Conservation (phyloP, 148 eudicot genomes). For the Rhododendron williamsianum region DNA sequence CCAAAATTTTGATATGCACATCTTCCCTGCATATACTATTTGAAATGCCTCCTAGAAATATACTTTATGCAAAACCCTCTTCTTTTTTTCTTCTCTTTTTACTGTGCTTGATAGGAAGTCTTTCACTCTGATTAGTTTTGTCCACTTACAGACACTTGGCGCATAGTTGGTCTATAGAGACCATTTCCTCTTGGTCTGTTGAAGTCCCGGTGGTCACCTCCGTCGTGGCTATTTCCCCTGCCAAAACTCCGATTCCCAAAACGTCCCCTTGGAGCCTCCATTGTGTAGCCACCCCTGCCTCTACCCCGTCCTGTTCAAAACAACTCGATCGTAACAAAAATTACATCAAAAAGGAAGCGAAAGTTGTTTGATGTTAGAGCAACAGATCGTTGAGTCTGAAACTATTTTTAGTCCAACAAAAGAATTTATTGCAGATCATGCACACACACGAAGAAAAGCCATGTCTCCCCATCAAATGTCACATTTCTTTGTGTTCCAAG, state of each 20-base stretch:
- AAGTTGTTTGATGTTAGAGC: background rate
- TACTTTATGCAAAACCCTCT: constrained; percentile 1
- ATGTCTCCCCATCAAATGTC: background rate
- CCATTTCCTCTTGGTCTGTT: constrained; percentile 68
- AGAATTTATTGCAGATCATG: background rate
- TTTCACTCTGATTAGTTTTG: constrained; percentile 29
- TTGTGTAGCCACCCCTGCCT: constrained; percentile 54
- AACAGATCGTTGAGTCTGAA: background rate
- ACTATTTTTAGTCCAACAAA: background rate
- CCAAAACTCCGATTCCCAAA: constrained; percentile 49
- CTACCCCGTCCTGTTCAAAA: constrained; percentile 70
- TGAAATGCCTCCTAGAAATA: constrained; percentile 1
- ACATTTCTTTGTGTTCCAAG: background rate
- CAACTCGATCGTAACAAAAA: background rate
- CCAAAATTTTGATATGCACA: background rate
- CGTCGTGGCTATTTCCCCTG: constrained; percentile 47
- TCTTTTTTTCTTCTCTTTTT: background rate
- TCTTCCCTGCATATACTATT: background rate
- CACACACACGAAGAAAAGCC: background rate
- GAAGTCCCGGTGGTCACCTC: constrained; percentile 41
- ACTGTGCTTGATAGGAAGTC: background rate
- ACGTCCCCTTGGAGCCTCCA: constrained; percentile 54
- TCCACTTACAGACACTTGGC: constrained; percentile 37
- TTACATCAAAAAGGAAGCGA: background rate
- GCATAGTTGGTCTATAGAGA: constrained; percentile 40